Evolutionary conservation across 75 land plant species (phyloP).

Genomic region (Ceratopteris richardii): DNA sequence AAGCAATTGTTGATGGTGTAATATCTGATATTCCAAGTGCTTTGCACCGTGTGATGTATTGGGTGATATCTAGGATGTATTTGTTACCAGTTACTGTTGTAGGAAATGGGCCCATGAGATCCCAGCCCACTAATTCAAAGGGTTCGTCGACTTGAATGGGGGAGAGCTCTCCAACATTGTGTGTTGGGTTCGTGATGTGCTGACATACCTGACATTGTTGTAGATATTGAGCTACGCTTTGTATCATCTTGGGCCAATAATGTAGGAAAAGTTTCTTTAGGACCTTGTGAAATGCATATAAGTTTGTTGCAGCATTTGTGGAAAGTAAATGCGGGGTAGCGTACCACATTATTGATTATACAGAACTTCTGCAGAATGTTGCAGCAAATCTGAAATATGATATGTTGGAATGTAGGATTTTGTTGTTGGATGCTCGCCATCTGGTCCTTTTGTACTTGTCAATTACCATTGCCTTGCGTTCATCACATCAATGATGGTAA

Average conservation of each 20-base stretch:
- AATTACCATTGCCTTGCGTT: no score
- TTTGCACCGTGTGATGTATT: conserved; percentile 7
- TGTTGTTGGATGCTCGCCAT: no score
- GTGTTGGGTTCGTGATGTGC: neutral
- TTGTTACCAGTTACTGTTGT: neutral
- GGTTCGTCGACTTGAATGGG: neutral
- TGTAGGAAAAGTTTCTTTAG: neutral
- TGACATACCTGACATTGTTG: neutral
- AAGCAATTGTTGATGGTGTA: neutral
- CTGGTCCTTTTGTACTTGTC: no score
- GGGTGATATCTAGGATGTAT: neutral
- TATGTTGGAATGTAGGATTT: no score
- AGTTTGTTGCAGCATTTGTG: no score
- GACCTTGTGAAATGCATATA: neutral
- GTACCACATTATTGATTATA: no score
- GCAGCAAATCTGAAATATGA: no score
- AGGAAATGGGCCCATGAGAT: conserved; percentile 11
- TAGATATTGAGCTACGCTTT: neutral
- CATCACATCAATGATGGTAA: no score
- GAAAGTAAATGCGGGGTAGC: no score
- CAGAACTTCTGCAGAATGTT: no score
- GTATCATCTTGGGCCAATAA: neutral
- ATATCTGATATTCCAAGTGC: neutral
- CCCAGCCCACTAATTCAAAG: conserved; percentile 5
- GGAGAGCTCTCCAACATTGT: neutral